These are phyloP conservation scores for Herpotrichia juniperi DNA, from an alignment of 2,329 filamentous ascomycete genomes.

Conservation along the genomic window DNA sequence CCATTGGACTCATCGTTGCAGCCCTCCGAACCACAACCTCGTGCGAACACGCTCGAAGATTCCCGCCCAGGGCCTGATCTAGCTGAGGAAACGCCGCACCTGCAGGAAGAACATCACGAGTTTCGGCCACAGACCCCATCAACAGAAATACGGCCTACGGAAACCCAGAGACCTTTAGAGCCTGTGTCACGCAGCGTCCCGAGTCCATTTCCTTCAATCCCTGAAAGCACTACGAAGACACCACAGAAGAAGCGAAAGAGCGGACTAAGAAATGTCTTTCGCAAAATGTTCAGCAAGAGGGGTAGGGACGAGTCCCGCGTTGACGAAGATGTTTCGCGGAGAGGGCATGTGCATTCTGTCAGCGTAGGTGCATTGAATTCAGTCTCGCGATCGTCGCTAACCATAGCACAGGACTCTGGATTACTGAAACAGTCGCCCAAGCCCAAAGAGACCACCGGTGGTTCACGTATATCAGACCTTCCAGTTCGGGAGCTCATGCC, in stretches of 20 bases:
- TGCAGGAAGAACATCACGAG: constrained; percentile 13
- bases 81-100: constrained; percentile 6
- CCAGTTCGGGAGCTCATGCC: constrained; percentile 38
- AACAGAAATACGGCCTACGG: constrained; percentile 27
- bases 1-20: background rate
- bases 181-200: constrained; percentile 29
- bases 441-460: constrained; percentile 19
- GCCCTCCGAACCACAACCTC: constrained; percentile 13
- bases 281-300: constrained; percentile 46
- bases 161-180: constrained; percentile 29
- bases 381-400: background rate
- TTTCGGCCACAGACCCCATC: constrained; percentile 27
- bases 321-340: constrained; percentile 22
- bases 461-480: constrained; percentile 43
- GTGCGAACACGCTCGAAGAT: constrained; percentile 14
- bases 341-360: constrained; percentile 40
- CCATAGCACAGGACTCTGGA: constrained; percentile 36
- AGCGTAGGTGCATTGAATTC: constrained; percentile 34
- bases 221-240: constrained; percentile 32
- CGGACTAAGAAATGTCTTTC: constrained; percentile 42
- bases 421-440: constrained; percentile 30
- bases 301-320: constrained; percentile 32
- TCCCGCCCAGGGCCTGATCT: constrained; percentile 4
- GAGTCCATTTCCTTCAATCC: constrained; percentile 35
- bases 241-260: constrained; percentile 43